Evolutionary conservation across 2,329 filamentous ascomycete species (phyloP), one percentile per base, ranked within the genome.

Genomic region (Huntiella bhutanensis): DNA sequence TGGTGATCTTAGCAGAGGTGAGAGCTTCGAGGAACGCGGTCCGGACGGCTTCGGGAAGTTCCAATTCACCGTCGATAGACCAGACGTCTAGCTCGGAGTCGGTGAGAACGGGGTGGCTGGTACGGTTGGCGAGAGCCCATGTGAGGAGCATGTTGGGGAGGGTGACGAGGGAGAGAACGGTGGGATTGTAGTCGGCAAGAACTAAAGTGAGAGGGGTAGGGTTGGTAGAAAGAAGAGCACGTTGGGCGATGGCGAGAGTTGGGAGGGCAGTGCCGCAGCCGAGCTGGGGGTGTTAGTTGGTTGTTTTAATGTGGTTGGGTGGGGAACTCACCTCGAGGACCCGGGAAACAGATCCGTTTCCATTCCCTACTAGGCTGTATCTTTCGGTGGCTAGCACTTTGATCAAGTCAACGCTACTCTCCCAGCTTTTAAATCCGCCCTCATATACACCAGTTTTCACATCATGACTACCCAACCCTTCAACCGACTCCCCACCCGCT

Each of bases 381-480:
- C 62, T 59, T 19, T 65, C 64, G 2, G 58, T 55, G 0, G 67
- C 67, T 28, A 79, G 59, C n/a, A 80, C 74, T 56, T 77, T 82
- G 43, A 83, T 80, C 13, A 91, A 66, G 58, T 91, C 83, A 45
- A 86, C 68, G 50, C 80, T 84, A 62, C 82, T 87, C 63, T 91
- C 83, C 83, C 83, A 91, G 55, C 80, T 87, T 65, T 91, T 91
- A 65, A 88, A 86, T 17, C 83, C 83, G 48, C 83, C 83, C 62
- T 91, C 83, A 61, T 91, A 91, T 50, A 88, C 73, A 44, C 82
- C 82, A 47, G 81, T 82, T 59, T 77, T 80, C 52, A 91, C 77
- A 60, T 91, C 83, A 52, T 82, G 76, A 51, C 71, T 68, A 35
- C 75, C 77, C 33, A 84, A 64, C 1, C 71, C 69, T 12, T 52